A percentile compares a stretch with the other conserved stretches of the same genome.
phyloP scores from a whole-genome alignment of 2,329 filamentous ascomycete species.

The Colletotrichum camelliae region DNA sequence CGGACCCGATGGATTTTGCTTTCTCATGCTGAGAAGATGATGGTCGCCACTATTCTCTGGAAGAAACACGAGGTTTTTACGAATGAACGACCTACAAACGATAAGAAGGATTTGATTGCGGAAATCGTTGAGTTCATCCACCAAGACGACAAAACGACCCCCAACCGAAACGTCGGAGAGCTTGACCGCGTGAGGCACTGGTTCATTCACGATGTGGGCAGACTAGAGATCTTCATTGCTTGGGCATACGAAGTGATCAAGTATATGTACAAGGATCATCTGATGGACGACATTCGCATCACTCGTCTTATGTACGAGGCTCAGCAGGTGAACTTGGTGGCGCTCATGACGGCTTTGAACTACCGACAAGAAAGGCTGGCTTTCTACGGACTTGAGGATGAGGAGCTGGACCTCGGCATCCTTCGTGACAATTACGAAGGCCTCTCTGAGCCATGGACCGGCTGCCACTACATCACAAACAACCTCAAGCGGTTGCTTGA shows the following conservation, averaged over 20 bases:
- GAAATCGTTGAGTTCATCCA: slow-evolving; percentile 79
- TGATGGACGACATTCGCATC: slow-evolving; percentile 59
- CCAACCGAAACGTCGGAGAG: slow-evolving; percentile 69
- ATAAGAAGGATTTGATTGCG: slow-evolving; percentile 73
- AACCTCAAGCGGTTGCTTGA: slow-evolving; percentile 66
- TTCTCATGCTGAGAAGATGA: slow-evolving; percentile 90
- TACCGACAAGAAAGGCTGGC: slow-evolving; percentile 75
- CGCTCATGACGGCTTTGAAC: slow-evolving; percentile 69
- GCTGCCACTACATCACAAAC: slow-evolving; percentile 66
- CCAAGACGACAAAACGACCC: slow-evolving; percentile 75
- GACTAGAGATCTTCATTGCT: slow-evolving; percentile 76
- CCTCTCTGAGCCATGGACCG: slow-evolving; percentile 87
- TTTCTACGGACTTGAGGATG: slow-evolving; percentile 75
- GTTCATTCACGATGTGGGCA: slow-evolving; percentile 79
- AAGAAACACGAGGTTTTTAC: slow-evolving; percentile 76
- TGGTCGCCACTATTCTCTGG: slow-evolving; percentile 82
- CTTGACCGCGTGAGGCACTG: slow-evolving; percentile 83
- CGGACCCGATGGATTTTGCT: slow-evolving; percentile 79
- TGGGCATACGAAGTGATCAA: slow-evolving; percentile 82
- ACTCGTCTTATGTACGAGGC: slow-evolving; percentile 72
- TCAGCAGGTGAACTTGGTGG: slow-evolving; percentile 67
- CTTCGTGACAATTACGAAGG: slow-evolving; percentile 68
- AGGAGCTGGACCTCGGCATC: slow-evolving; percentile 70
- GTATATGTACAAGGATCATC: slow-evolving; percentile 68
- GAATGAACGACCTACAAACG: slow-evolving; percentile 60